Percentiles rank a stretch among this genome's conserved stretches.
Conservation (phyloP, 2,329 filamentous ascomycete genomes). For the Pleoardoris graminearum region DNA sequence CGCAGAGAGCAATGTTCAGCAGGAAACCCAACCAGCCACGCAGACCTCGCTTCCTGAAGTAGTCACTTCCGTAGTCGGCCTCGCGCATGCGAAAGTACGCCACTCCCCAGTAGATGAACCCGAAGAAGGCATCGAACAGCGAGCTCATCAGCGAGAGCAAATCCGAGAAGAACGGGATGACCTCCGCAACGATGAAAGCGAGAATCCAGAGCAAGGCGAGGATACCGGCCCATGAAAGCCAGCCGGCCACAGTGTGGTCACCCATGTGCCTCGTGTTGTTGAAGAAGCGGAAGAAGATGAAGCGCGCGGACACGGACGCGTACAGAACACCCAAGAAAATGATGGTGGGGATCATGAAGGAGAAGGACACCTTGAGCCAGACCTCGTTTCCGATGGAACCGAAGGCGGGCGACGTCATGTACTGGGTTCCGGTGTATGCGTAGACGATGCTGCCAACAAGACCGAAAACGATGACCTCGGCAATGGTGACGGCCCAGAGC, state of each 20-base stretch:
- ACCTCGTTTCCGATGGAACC: constrained; percentile 73
- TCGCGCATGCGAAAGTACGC: constrained; percentile 77
- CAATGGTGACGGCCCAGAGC: constrained; percentile 86
- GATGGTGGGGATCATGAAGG: constrained; percentile 93
- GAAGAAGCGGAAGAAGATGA: constrained; percentile 90
- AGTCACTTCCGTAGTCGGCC: constrained; percentile 61
- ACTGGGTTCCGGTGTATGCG: constrained; percentile 85
- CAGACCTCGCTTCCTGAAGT: constrained; percentile 58
- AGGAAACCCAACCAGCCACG: constrained; percentile 58
- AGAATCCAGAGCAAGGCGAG: constrained; percentile 76
- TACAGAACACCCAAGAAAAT: constrained; percentile 92
- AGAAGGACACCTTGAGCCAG: constrained; percentile 87
- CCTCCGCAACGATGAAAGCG: constrained; percentile 90
- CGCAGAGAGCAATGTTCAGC: constrained; percentile 73
- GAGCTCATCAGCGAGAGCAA: constrained; percentile 76
- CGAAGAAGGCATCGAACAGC: constrained; percentile 89
- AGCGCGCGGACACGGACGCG: constrained; percentile 84
- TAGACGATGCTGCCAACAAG: constrained; percentile 81
- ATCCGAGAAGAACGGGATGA: constrained; percentile 91
- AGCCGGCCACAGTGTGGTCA: constrained; percentile 79
- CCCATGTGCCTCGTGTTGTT: constrained; percentile 77
- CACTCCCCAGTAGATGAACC: constrained; percentile 93
- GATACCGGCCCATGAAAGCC: constrained; percentile 77
- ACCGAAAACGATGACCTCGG: constrained; percentile 83
- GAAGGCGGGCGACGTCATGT: constrained; percentile 86